phyloP scores from a whole-genome alignment of 208 protist genomes.

The Leishmania turanica region DNA sequence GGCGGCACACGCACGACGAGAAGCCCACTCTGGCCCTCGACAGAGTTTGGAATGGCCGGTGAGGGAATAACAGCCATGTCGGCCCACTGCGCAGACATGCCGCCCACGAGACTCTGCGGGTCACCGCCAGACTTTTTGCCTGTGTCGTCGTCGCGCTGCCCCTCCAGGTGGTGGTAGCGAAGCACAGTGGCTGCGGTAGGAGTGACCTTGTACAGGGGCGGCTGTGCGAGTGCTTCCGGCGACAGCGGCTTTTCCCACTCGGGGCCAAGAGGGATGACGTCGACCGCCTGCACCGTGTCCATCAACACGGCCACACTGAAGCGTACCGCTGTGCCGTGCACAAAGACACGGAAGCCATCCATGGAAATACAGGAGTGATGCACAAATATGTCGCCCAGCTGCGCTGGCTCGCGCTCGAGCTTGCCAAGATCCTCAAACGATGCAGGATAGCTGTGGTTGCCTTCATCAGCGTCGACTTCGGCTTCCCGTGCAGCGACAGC shows the following conservation, averaged over 20 bases:
- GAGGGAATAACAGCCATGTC: slow-evolving; percentile 39
- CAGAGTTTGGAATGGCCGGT: slow-evolving; percentile 36
- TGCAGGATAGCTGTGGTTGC: too few species aligned
- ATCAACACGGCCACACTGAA: slow-evolving; percentile 56
- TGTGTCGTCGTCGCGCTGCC: background rate
- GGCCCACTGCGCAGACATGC: slow-evolving; percentile 23
- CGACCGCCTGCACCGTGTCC: slow-evolving; percentile 63
- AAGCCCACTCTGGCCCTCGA: slow-evolving; percentile 35
- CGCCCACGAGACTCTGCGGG: slow-evolving; percentile 16
- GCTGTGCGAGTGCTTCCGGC: background rate
- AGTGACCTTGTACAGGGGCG: slow-evolving; percentile 32
- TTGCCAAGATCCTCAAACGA: slow-evolving; percentile 11
- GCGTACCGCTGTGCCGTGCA: slow-evolving; percentile 45
- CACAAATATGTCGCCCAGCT: slow-evolving; percentile 66
- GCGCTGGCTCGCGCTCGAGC: slow-evolving; percentile 33
- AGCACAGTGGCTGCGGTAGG: slow-evolving; percentile 26
- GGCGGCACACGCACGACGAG: slow-evolving; percentile 16
- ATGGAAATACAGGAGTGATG: slow-evolving; percentile 65
- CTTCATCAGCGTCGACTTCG: background rate
- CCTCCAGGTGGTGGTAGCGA: slow-evolving; percentile 20
- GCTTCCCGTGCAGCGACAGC: background rate
- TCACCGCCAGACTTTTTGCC: background rate
- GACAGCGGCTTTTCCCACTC: slow-evolving; percentile 17
- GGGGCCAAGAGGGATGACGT: slow-evolving; percentile 37
- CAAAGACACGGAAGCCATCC: slow-evolving; percentile 54